Conservation (phyloP, 495 filamentous ascomycete species). For the Penicillium alfredii region DNA sequence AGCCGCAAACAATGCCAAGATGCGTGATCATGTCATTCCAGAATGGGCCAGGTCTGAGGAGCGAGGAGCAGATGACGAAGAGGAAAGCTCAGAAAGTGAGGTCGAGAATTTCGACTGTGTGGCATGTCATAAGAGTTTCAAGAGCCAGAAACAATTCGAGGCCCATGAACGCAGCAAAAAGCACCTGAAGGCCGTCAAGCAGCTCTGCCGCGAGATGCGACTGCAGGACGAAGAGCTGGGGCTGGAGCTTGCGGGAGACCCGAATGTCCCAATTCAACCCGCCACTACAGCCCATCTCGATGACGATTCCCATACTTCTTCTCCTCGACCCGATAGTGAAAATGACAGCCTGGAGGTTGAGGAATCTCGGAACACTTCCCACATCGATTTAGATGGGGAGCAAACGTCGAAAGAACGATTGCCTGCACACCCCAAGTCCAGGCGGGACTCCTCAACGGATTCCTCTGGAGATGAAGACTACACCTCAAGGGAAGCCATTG, state of each 20-base stretch:
- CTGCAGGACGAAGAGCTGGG: slow-evolving; percentile 57
- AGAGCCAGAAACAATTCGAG: slow-evolving; percentile 85
- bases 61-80: slow-evolving; percentile 47
- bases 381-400: neutral
- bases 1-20: slow-evolving; percentile 70
- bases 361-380: neutral
- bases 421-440: neutral
- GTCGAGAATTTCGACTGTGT: slow-evolving; percentile 76
- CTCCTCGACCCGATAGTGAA: too few relatives aligned
- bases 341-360: too few relatives aligned
- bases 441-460: neutral
- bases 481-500: slow-evolving; percentile 38
- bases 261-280: too few relatives aligned
- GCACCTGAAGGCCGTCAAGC: slow-evolving; percentile 76
- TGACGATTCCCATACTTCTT: too few relatives aligned
- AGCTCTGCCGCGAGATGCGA: slow-evolving; percentile 75
- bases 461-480: slow-evolving; percentile 39
- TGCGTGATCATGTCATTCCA: slow-evolving; percentile 59
- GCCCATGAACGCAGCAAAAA: slow-evolving; percentile 97
- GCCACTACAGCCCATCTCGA: too few relatives aligned
- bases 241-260: too few relatives aligned
- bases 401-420: neutral
- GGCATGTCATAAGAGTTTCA: slow-evolving; percentile 86
- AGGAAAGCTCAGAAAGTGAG: slow-evolving; percentile 49
- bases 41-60: slow-evolving; percentile 67